Evolutionary conservation across 2,329 filamentous ascomycete genomes (phyloP).

Genomic region (Colletotrichum sp.): DNA sequence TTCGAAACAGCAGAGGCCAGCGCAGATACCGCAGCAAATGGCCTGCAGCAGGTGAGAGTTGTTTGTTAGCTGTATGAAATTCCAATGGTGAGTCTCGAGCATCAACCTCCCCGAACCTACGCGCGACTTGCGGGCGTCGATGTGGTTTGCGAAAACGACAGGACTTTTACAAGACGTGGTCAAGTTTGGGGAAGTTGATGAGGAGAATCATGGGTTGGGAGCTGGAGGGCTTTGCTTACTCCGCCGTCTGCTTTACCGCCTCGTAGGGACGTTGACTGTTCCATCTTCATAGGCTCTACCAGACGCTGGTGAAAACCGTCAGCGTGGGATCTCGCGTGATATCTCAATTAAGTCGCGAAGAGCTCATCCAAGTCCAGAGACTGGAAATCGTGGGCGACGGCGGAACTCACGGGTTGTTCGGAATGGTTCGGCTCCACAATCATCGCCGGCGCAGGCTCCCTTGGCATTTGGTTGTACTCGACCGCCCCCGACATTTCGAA

Average conservation of each 20-base stretch:
- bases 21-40: conserved; percentile 45
- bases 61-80: neutral
- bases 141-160: neutral
- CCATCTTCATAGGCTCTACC: conserved; percentile 38
- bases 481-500: conserved; percentile 2
- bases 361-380: neutral
- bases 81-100: neutral
- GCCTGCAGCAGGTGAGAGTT: conserved; percentile 29
- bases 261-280: conserved; percentile 32
- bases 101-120: neutral
- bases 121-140: neutral
- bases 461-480: conserved; percentile 32
- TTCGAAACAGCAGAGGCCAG: conserved; percentile 45
- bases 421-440: conserved; percentile 30
- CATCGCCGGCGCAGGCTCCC: conserved; percentile 35
- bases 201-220: neutral
- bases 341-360: neutral
- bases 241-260: conserved; percentile 38
- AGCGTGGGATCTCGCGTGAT: neutral
- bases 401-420: conserved; percentile 39
- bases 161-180: neutral
- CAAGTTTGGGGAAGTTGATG: neutral
- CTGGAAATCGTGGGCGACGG: neutral
- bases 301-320: conserved; percentile 29
- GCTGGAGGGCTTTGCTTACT: conserved; percentile 29